A percentile compares a stretch with the other conserved stretches of the same genome.
Conservation (phyloP, 257 asterid genomes). For the Penstemon newberryi region DNA sequence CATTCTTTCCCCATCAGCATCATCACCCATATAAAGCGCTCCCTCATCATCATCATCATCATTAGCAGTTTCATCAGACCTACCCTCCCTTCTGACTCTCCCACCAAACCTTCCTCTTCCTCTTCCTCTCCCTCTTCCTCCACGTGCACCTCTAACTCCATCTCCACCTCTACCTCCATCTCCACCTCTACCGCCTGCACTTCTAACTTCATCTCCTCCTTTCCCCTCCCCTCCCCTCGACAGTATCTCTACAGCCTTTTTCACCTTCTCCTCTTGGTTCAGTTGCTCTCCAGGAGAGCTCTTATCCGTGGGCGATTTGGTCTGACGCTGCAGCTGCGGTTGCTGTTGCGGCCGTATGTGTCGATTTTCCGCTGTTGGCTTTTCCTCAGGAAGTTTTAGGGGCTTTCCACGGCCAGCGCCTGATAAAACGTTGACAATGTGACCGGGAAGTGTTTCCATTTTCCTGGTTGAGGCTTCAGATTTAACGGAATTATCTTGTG, state of each 20-base stretch:
- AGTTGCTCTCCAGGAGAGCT: slow-evolving; percentile 36
- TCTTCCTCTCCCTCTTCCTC: slow-evolving; percentile 30
- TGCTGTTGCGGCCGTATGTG: slow-evolving; percentile 40
- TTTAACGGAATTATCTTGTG: slow-evolving; percentile 21
- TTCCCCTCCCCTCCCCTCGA: slow-evolving; percentile 38
- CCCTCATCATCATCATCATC: slow-evolving; percentile 39
- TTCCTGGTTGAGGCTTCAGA: slow-evolving; percentile 18
- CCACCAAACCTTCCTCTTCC: slow-evolving; percentile 25
- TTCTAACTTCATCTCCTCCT: slow-evolving; percentile 21
- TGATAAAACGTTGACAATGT: slow-evolving; percentile 27
- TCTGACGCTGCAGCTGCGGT: neutral
- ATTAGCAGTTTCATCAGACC: slow-evolving; percentile 41
- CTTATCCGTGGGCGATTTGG: slow-evolving; percentile 14
- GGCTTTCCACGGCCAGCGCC: slow-evolving; percentile 84
- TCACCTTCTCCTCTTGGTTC: slow-evolving; percentile 56
- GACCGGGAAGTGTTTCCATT: slow-evolving; percentile 29
- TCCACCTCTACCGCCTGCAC: slow-evolving; percentile 28
- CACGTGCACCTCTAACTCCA: slow-evolving; percentile 30
- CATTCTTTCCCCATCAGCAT: slow-evolving; percentile 60
- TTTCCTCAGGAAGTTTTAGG: slow-evolving; percentile 22
- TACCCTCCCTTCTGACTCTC: slow-evolving; percentile 34
- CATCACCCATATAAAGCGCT: slow-evolving; percentile 48
- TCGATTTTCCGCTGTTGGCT: slow-evolving; percentile 50
- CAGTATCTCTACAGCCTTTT: slow-evolving; percentile 52
- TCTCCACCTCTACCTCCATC: slow-evolving; percentile 26